These are phyloP conservation scores for Picocystis salinarum DNA, from an alignment of 139 green algal species.

Conservation along the genomic window DNA sequence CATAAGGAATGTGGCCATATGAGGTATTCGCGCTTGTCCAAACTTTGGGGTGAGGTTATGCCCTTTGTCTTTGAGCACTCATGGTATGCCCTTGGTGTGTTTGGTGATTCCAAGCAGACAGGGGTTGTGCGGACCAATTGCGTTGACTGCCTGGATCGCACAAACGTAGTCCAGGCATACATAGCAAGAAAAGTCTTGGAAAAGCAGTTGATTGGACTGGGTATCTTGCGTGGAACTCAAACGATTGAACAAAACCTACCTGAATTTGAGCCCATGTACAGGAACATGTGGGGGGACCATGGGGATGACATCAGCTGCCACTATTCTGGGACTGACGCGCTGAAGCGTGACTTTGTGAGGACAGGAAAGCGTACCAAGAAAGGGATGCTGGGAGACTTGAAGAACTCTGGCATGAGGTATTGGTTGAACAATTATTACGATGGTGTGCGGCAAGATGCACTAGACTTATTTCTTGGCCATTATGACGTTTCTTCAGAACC, in stretches of 20 bases:
- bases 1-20: constrained; percentile 64
- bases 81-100: no score
- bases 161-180: constrained; percentile 60
- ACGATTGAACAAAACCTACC: constrained; percentile 49
- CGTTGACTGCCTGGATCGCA: constrained; percentile 54
- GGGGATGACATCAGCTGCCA: constrained; percentile 54
- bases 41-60: constrained; percentile 43
- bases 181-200: constrained; percentile 43
- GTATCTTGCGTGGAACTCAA: constrained; percentile 30
- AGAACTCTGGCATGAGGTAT: constrained; percentile 53
- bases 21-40: constrained; percentile 22
- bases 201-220: constrained; percentile 27
- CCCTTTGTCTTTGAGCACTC: no score
- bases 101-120: constrained; percentile 12
- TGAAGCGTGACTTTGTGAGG: constrained; percentile 47
- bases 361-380: constrained; percentile 58
- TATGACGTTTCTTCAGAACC: background rate
- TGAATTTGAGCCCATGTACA: background rate
- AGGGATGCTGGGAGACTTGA: constrained; percentile 62
- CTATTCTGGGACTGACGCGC: constrained; percentile 42
- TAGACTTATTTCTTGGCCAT: background rate
- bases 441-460: background rate
- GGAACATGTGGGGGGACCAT: background rate
- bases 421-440: constrained; percentile 67
- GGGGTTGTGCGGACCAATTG: constrained; percentile 53